Evolutionary conservation across 1,284 basidiomycete genomes (phyloP).

Genomic region (Trichosporon sp.): DNA sequence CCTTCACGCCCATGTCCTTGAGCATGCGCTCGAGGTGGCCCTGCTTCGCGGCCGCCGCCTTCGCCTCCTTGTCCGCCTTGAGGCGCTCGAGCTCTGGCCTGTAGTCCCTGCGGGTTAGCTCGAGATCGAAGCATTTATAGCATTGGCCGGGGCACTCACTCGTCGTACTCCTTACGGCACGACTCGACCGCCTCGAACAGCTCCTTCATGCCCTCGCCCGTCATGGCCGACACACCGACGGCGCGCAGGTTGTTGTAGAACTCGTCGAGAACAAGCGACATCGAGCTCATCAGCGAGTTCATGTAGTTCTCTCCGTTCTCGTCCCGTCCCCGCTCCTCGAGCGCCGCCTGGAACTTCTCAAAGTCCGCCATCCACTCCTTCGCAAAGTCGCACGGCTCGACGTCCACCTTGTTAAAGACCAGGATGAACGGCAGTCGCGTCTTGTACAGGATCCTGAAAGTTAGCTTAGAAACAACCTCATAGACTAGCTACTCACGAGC

Average conservation of each 20-base stretch:
- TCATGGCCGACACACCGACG: slow-evolving; percentile 93
- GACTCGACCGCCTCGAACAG: slow-evolving; percentile 88
- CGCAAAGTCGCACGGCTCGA: slow-evolving; percentile 78
- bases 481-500: slow-evolving; percentile 63
- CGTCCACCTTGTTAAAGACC: slow-evolving; percentile 99
- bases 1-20: slow-evolving; percentile 75
- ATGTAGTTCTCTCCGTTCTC: slow-evolving; percentile 93
- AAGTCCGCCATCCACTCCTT: slow-evolving; percentile 99
- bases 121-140: not conserved
- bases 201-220: slow-evolving; percentile 83
- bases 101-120: slow-evolving; percentile 64
- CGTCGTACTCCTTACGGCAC: slow-evolving; percentile 81
- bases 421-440: slow-evolving; percentile 94
- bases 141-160: slow-evolving; percentile 54
- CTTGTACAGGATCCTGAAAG: slow-evolving; percentile 87
- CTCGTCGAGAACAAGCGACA: slow-evolving; percentile 97
- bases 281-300: slow-evolving; percentile 98
- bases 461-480: not conserved
- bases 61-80: slow-evolving; percentile 53
- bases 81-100: slow-evolving; percentile 80
- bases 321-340: slow-evolving; percentile 62
- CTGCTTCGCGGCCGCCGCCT: slow-evolving; percentile 64
- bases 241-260: slow-evolving; percentile 96
- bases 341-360: slow-evolving; percentile 60
- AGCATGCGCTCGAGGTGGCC: slow-evolving; percentile 72